Conservation (phyloP, 83 land plant genomes). For the Thuja plicata region DNA sequence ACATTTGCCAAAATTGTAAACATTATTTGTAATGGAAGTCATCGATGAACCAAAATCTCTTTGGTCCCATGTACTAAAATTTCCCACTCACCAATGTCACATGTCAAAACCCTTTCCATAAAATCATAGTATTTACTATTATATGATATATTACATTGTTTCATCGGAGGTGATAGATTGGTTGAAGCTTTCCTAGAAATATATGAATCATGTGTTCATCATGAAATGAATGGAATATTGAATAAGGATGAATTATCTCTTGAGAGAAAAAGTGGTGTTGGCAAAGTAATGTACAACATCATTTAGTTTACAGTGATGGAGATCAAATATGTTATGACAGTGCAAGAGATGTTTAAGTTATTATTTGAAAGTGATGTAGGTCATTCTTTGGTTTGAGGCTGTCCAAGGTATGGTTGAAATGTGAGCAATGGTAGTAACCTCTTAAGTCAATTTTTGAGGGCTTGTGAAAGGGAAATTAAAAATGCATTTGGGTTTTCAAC, state of each 20-base stretch:
- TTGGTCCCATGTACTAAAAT: conserved; percentile 25
- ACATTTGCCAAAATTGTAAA: conserved; percentile 33
- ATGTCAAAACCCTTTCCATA: background rate
- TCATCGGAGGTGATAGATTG: too few species aligned
- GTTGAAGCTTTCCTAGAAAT: background rate
- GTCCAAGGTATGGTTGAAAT: too few species aligned
- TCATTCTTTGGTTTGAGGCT: too few species aligned
- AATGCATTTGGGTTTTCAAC: background rate
- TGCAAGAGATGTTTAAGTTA: background rate
- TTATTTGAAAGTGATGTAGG: background rate
- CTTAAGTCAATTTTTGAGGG: background rate
- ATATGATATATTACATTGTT: background rate
- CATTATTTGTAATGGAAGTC: conserved; percentile 17
- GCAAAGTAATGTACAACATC: background rate
- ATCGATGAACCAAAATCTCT: conserved; percentile 14
- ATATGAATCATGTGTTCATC: background rate
- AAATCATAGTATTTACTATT: background rate
- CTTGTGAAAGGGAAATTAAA: background rate
- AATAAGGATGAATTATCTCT: too few species aligned
- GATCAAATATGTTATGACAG: background rate
- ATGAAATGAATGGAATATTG: background rate
- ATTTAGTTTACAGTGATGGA: background rate
- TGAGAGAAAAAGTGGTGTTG: background rate
- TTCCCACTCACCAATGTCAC: background rate
- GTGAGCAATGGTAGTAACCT: background rate